phyloP scores from a whole-genome alignment of 2,329 filamentous ascomycete species.

The Cladosporium sp. region DNA sequence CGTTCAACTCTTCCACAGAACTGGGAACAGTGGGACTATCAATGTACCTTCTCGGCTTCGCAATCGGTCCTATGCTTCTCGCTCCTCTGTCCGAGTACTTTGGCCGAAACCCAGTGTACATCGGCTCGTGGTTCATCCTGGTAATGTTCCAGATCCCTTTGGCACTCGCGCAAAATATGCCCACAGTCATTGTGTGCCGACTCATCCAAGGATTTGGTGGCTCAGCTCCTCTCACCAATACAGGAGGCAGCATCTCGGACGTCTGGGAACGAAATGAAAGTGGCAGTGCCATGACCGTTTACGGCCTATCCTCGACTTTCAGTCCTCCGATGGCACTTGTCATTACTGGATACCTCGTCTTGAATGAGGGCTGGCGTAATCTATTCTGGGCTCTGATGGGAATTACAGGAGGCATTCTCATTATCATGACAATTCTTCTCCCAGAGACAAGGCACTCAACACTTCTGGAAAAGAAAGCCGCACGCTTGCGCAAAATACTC shows the following conservation, averaged over 20 bases:
- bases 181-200: constrained; percentile 46
- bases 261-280: constrained; percentile 50
- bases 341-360: constrained; percentile 40
- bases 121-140: constrained; percentile 45
- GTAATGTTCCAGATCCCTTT: constrained; percentile 47
- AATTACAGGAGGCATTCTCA: constrained; percentile 28
- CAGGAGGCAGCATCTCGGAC: constrained; percentile 47
- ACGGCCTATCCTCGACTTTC: constrained; percentile 41
- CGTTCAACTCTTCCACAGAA: constrained; percentile 46
- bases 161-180: constrained; percentile 46
- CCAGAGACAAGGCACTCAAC: constrained; percentile 37
- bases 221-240: constrained; percentile 42
- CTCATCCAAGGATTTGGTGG: constrained; percentile 45
- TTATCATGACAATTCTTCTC: constrained; percentile 33
- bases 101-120: constrained; percentile 27
- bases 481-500: constrained; percentile 63
- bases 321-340: constrained; percentile 41
- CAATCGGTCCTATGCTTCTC: constrained; percentile 35
- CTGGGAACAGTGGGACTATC: constrained; percentile 49
- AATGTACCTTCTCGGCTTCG: constrained; percentile 51
- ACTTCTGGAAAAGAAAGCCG: constrained; percentile 55
- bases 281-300: constrained; percentile 47
- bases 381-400: constrained; percentile 34
- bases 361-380: constrained; percentile 27
- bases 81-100: constrained; percentile 28